These are phyloP conservation scores for Gossypium lobatum DNA, from an alignment of 441 rosid genomes.

Conservation along the genomic window DNA sequence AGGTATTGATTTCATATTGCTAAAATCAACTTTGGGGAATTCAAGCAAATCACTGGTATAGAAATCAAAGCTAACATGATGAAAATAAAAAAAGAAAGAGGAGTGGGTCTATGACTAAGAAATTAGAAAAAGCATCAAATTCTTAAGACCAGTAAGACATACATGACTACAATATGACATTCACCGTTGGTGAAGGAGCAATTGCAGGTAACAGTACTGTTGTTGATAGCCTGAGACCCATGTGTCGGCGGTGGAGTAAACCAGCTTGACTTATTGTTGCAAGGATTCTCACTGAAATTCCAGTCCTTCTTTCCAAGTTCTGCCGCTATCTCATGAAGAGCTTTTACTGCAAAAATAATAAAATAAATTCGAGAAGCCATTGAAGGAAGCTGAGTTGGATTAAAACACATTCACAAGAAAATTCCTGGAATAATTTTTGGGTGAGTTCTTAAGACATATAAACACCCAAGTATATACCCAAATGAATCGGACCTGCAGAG, in stretches of 20 bases:
- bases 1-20: too few relatives aligned
- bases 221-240: neutral
- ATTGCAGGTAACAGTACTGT: constrained; percentile 18
- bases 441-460: too few relatives aligned
- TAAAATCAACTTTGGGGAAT: neutral
- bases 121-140: neutral
- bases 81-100: neutral
- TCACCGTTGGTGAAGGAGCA: constrained; percentile 16
- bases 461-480: too few relatives aligned
- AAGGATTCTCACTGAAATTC: constrained; percentile 24
- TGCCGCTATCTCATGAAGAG: constrained; percentile 20
- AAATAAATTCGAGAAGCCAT: neutral
- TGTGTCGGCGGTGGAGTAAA: constrained; percentile 10
- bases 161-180: constrained; percentile 30
- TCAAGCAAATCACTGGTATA: neutral
- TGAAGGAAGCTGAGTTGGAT: neutral
- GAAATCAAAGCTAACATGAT: neutral
- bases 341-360: constrained; percentile 12
- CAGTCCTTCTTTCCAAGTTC: constrained; percentile 25
- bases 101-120: neutral
- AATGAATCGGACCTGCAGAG: too few relatives aligned
- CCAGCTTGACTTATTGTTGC: constrained; percentile 23
- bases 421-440: neutral
- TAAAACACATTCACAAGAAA: neutral
- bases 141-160: neutral